Evolutionary conservation across 2,329 filamentous ascomycete species (phyloP), one percentile per base, ranked within the genome.

Genomic region (Daldinia sp.): DNA sequence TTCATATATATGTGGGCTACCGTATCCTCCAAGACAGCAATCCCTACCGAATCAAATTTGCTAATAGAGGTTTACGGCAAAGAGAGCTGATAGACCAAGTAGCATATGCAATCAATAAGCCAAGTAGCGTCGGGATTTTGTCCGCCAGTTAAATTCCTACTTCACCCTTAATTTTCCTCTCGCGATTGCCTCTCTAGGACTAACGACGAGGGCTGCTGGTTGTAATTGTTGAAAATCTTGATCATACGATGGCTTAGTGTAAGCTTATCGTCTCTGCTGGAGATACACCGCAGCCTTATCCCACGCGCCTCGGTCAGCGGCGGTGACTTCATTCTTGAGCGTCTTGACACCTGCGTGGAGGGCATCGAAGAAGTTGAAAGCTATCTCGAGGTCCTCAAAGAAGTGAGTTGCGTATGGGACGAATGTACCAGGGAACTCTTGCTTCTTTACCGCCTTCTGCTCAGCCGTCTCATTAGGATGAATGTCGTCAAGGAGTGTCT

Each of bases 401-500:
- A 90, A 84, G 51, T 88, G 80, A 42, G 86, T 83, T 10, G 88
- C 87, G 73, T 83, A 86, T 1, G 89, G 89, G n/a, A 90, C 84
- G 73, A 83, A 89, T 13, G 78, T 83, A 57, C 75, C 77, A 2
- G 86, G 84, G 74, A 90, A 90, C 6, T 80, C 79, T n/a, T 79
- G 70, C 65, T 86, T 83, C 64, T 85, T 84, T 3, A 74, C 72
- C 23, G 80, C 78, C 54, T 84, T 82, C 60, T 80, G 76, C 60
- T 86, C 84, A 2, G 79, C 80, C 9, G 86, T 83, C 68, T 92
- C 86, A 7, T 83, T 81, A 20, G 86, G 84, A 57, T 88, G 86
- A 55, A 94, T 83, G 65, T 94, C 92, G 72, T 93, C 91, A 23
- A 93, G 86, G 76, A 93, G 93, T 7, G 91, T 93, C 79, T 93